Percentiles rank a stretch among this genome's conserved stretches.
These are phyloP conservation scores for Tricholoma bakamatsutake DNA, from an alignment of 768 basidiomycete species.

Conservation along the genomic window DNA sequence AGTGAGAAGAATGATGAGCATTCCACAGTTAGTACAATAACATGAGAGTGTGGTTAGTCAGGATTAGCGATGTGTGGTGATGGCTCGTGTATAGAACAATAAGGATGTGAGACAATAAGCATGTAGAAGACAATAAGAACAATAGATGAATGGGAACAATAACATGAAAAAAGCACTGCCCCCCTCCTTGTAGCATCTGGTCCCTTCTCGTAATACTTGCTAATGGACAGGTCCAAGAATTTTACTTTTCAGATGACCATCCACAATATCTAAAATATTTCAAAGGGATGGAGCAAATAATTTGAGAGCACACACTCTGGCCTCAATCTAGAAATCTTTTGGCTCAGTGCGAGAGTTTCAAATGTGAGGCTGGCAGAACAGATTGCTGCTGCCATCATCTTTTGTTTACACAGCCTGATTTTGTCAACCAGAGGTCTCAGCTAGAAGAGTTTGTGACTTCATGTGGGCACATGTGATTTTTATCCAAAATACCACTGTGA, in stretches of 20 bases:
- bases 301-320: conserved; percentile 16
- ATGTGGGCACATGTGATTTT: conserved; percentile 26
- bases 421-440: neutral
- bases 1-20: too few species aligned
- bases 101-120: too few species aligned
- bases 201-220: too few species aligned
- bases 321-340: conserved; percentile 11
- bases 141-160: too few species aligned
- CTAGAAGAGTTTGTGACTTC: conserved; percentile 20
- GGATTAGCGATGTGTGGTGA: too few species aligned
- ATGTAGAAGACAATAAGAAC: too few species aligned
- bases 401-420: conserved; percentile 3
- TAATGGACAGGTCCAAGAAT: conserved; percentile 19
- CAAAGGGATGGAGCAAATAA: conserved; percentile 30
- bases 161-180: too few species aligned
- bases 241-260: conserved; percentile 29
- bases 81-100: too few species aligned
- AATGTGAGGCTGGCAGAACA: conserved; percentile 13
- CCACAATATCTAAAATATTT: conserved; percentile 25
- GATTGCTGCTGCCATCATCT: conserved; percentile 14
- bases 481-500: conserved; percentile 30
- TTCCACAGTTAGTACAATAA: too few species aligned
- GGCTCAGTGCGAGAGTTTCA: conserved; percentile 7
- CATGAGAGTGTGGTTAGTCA: too few species aligned
- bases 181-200: too few species aligned